Evolutionary conservation across 1,284 basidiomycete species (phyloP).

Genomic region (Cryptococcus jaspeensis): DNA sequence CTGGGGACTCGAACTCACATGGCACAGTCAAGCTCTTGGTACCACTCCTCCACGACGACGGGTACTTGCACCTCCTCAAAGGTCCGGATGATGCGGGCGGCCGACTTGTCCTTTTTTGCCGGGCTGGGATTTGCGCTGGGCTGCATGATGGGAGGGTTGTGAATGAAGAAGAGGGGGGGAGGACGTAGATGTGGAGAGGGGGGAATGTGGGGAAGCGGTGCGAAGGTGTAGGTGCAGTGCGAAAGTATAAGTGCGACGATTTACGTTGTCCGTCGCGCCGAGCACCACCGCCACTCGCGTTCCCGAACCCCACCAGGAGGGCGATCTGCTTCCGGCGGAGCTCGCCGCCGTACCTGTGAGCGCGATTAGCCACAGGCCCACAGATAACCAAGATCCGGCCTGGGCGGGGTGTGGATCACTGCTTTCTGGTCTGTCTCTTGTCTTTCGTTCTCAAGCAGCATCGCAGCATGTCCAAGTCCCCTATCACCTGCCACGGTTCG

Average conservation of each 20-base stretch:
- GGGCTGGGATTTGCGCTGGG: too few species aligned
- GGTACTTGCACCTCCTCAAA: constrained; percentile 35
- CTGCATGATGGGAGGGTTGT: constrained; percentile 4
- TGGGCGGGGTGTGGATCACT: too few species aligned
- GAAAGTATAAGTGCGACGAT: background rate
- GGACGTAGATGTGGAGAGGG: too few species aligned
- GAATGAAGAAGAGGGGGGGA: background rate
- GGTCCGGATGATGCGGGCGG: constrained; percentile 27
- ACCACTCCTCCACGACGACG: constrained; percentile 34
- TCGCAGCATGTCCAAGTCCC: constrained; percentile 57
- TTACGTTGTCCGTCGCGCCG: too few species aligned
- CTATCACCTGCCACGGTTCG: constrained; percentile 90
- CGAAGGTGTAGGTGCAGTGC: background rate
- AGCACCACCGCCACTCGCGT: too few species aligned
- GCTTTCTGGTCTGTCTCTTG: background rate
- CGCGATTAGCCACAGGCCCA: too few species aligned
- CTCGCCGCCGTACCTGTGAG: too few species aligned
- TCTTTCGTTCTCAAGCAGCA: background rate
- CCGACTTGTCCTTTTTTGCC: too few species aligned
- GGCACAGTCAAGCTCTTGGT: constrained; percentile 41
- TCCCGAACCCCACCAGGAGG: too few species aligned
- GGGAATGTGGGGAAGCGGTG: background rate
- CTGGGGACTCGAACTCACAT: constrained; percentile 23
- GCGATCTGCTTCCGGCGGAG: too few species aligned
- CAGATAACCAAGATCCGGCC: too few species aligned